Evolutionary conservation across 2,329 filamentous ascomycete species (phyloP).

Genomic region (Scedosporium minutisporum): DNA sequence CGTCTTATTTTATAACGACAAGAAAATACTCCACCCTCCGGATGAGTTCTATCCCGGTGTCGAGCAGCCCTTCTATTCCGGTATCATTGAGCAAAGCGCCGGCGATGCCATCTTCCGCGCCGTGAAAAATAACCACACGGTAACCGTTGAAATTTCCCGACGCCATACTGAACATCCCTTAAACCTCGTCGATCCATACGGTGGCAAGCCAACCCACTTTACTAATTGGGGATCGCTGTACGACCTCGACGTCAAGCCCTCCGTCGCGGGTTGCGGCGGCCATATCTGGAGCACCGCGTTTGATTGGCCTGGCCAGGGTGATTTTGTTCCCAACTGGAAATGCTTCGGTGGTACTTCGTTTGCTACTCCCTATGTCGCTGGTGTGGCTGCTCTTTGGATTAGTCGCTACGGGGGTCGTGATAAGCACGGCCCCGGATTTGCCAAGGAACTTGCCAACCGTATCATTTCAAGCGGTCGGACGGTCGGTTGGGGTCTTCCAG

Average conservation of each 20-base stretch:
- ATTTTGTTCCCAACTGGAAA: slow-evolving; percentile 31
- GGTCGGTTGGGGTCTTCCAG: slow-evolving; percentile 4
- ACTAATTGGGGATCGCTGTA: slow-evolving; percentile 43
- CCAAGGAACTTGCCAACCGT: slow-evolving; percentile 6
- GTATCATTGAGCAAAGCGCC: slow-evolving; percentile 20
- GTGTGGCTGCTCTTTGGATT: slow-evolving; percentile 37
- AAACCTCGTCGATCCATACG: slow-evolving; percentile 18
- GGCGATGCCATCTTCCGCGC: slow-evolving; percentile 18
- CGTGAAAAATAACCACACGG: slow-evolving; percentile 15
- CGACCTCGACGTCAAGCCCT: slow-evolving; percentile 40
- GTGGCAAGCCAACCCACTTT: slow-evolving; percentile 33
- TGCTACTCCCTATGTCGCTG: slow-evolving; percentile 44
- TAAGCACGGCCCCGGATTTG: slow-evolving; percentile 19
- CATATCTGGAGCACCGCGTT: slow-evolving; percentile 36
- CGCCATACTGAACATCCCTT: slow-evolving; percentile 5
- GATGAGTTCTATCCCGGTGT: slow-evolving; percentile 8
- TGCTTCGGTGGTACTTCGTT: slow-evolving; percentile 41
- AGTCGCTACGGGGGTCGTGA: slow-evolving; percentile 29
- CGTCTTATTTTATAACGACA: slow-evolving; percentile 20
- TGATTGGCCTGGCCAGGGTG: background rate
- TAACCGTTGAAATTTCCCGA: slow-evolving; percentile 31
- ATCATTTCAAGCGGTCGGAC: slow-evolving; percentile 6
- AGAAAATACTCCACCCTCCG: background rate
- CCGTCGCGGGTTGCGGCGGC: slow-evolving; percentile 38
- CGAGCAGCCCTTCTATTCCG: slow-evolving; percentile 21